These are phyloP conservation scores for Avena sativa DNA, from an alignment of 176 grass and related monocot genomes.

Conservation along the genomic window DNA sequence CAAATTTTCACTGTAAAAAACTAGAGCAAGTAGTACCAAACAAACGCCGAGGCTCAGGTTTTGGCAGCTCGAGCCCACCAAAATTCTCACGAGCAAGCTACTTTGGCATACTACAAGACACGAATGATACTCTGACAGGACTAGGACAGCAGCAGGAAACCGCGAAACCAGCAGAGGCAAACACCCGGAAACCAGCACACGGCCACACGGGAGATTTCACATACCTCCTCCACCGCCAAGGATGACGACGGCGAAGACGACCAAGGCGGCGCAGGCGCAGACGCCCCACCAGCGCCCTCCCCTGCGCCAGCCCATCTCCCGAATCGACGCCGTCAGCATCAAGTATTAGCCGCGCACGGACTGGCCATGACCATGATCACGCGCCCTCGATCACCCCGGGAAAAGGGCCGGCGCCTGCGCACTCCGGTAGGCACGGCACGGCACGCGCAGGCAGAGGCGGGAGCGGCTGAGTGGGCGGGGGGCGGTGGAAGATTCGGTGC, in stretches of 20 bases:
- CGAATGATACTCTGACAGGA: conserved; percentile 12
- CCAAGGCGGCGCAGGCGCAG: conserved; percentile 27
- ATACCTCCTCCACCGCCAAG: conserved; percentile 48
- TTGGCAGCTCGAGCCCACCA: conserved; percentile 17
- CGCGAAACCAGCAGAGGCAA: not conserved
- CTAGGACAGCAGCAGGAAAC: not conserved
- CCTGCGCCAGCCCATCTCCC: conserved; percentile 33
- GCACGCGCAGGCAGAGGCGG: conserved; percentile 11
- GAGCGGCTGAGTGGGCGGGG: conserved; percentile 25
- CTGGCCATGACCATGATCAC: conserved; percentile 46
- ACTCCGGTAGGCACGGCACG: conserved; percentile 3
- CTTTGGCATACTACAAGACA: not conserved
- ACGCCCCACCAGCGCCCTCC: not conserved
- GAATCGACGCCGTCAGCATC: not conserved
- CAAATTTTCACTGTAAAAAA: not conserved
- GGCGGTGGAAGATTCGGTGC: conserved; percentile 45
- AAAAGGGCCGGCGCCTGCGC: not conserved
- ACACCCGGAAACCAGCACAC: not conserved
- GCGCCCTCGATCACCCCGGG: not conserved
- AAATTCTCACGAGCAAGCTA: not conserved
- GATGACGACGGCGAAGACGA: conserved; percentile 40
- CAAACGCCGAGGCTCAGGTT: not conserved
- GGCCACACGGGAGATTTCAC: not conserved
- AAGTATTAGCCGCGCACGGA: not conserved
- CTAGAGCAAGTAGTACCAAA: not conserved